These are phyloP conservation scores for Aureobasidium sp. DNA, from an alignment of 2,329 filamentous ascomycete species.

Conservation along the genomic window DNA sequence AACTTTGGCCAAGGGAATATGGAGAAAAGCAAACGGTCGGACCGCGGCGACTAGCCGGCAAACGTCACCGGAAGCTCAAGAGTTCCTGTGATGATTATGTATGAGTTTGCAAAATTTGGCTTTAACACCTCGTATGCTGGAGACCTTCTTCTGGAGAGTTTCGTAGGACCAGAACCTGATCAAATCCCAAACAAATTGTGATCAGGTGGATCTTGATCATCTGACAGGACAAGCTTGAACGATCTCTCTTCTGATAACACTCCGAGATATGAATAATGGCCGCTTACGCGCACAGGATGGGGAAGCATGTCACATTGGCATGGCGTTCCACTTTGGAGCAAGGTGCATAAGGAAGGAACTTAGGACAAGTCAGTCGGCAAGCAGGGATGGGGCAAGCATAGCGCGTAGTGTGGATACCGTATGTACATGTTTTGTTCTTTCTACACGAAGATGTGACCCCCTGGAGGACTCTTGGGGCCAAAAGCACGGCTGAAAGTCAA, in stretches of 20 bases:
- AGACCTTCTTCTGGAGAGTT: not conserved
- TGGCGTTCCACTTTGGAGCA: not conserved
- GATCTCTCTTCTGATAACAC: not conserved
- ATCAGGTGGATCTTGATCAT: not conserved
- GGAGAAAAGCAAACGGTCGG: not conserved
- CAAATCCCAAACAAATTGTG: not conserved
- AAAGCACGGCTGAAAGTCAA: slow-evolving; percentile 1
- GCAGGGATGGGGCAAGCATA: not conserved
- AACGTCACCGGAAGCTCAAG: not conserved
- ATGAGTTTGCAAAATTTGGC: not conserved
- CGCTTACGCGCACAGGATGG: slow-evolving; percentile 4
- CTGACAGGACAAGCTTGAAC: not conserved
- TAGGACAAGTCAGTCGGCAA: not conserved
- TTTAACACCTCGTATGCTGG: not conserved
- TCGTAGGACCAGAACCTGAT: not conserved
- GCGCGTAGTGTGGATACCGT: not conserved
- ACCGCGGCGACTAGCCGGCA: not conserved
- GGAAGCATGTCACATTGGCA: not conserved
- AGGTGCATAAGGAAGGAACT: not conserved
- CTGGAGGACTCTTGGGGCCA: not conserved
- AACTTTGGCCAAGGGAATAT: not conserved
- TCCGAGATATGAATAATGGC: not conserved
- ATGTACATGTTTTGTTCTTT: slow-evolving; percentile 2
- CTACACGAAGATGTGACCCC: not conserved
- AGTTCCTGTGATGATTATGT: not conserved